Percentiles rank a stretch among this genome's conserved stretches.
phyloP scores from a whole-genome alignment of 2,329 filamentous ascomycete species.

The Diaporthe sp. region DNA sequence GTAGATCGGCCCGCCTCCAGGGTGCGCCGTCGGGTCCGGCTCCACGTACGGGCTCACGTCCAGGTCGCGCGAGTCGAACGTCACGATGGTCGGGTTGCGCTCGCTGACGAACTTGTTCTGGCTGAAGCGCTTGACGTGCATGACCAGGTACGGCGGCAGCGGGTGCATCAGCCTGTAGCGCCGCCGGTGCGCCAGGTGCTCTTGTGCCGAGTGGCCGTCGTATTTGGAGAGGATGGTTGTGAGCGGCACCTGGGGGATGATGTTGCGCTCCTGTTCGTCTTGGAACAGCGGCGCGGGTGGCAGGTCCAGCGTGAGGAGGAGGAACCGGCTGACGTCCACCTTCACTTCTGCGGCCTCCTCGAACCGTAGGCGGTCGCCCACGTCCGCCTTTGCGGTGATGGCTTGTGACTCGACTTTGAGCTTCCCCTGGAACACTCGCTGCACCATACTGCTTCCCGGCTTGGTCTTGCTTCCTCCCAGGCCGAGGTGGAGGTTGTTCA shows the following conservation, averaged over 20 bases:
- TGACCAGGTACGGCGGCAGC: constrained; percentile 87
- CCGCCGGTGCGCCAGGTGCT: constrained; percentile 87
- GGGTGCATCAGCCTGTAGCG: constrained; percentile 92
- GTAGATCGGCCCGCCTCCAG: constrained; percentile 83
- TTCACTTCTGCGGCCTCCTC: constrained; percentile 89
- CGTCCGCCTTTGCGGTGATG: constrained; percentile 91
- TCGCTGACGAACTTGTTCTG: constrained; percentile 97
- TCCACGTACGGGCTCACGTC: constrained; percentile 94
- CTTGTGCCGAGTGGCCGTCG: constrained; percentile 87
- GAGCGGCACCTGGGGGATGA: constrained; percentile 92
- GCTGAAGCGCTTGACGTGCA: constrained; percentile 97
- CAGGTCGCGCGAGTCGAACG: constrained; percentile 84
- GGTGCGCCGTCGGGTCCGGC: constrained; percentile 78
- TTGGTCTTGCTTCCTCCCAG: constrained; percentile 91
- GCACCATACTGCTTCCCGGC: constrained; percentile 85
- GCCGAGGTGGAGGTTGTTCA: constrained; percentile 93
- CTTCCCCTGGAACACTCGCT: constrained; percentile 92
- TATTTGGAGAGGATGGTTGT: constrained; percentile 90
- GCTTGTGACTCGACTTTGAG: constrained; percentile 93
- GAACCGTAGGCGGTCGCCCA: constrained; percentile 88
- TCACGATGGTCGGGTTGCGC: constrained; percentile 97
- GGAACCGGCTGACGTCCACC: constrained; percentile 80
- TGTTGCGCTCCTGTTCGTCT: constrained; percentile 92
- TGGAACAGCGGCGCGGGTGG: constrained; percentile 95
- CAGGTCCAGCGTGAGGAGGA: constrained; percentile 93